phyloP scores from a whole-genome alignment of 73 alveolate genomes.

The Paramecium primaurelia region DNA sequence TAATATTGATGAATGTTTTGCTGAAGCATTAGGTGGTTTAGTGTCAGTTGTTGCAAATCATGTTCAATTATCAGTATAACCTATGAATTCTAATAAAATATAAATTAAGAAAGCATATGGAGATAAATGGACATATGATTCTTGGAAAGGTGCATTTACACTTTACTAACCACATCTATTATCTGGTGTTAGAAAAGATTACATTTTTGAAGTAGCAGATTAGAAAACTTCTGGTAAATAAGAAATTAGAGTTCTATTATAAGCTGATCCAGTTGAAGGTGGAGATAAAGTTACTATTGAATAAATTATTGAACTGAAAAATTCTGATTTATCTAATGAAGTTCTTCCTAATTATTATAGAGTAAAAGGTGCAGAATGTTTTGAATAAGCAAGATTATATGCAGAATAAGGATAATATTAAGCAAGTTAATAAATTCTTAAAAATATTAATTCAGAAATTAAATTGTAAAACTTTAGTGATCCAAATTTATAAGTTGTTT shows the following conservation, averaged over 20 bases:
- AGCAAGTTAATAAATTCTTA: background rate
- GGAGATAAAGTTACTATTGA: background rate
- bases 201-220: background rate
- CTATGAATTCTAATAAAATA: background rate
- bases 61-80: background rate
- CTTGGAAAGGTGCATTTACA: background rate
- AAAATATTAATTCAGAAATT: background rate
- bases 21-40: conserved; percentile 33
- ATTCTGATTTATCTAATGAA: background rate
- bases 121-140: conserved; percentile 29
- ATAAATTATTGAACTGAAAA: background rate
- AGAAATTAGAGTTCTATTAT: background rate
- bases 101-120: conserved; percentile 31
- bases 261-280: conserved; percentile 15
- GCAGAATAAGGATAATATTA: conserved; percentile 51
- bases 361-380: conserved; percentile 57
- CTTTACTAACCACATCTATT: conserved; percentile 25
- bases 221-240: too few relatives aligned
- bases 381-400: background rate
- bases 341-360: conserved; percentile 46
- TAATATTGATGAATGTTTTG: conserved; percentile 38
- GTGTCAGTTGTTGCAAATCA: conserved; percentile 43
- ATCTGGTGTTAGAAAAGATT: conserved; percentile 14
- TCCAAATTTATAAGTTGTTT: background rate
- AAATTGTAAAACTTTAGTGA: background rate